phyloP scores from a whole-genome alignment of 495 filamentous ascomycete genomes.

The Podospora comata region DNA sequence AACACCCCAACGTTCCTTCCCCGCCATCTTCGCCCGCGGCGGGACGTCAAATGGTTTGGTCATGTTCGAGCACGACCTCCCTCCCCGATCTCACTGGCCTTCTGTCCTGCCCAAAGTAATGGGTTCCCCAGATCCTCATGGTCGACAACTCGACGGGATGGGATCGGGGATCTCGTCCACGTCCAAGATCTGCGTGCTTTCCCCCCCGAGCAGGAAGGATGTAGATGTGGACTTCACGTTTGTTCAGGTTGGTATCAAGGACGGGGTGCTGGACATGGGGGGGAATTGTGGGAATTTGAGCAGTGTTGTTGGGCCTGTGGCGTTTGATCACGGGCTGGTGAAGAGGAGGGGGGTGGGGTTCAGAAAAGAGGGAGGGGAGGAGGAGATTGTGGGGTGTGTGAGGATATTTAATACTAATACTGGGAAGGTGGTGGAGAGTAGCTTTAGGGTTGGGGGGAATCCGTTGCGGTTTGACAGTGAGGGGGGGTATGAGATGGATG shows the following conservation, averaged over 20 bases:
- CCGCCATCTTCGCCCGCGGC: constrained; percentile 68
- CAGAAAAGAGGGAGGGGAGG: constrained; percentile 34
- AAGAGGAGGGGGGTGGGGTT: constrained; percentile 17
- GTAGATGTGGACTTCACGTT: constrained; percentile 74
- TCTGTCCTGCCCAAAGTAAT: constrained; percentile 59
- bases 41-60: constrained; percentile 71
- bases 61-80: constrained; percentile 48
- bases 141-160: constrained; percentile 68
- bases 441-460: constrained; percentile 45
- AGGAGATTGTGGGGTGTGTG: constrained; percentile 21
- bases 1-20: constrained; percentile 35
- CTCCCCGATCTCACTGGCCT: constrained; percentile 48
- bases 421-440: constrained; percentile 45
- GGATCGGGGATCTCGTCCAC: constrained; percentile 68
- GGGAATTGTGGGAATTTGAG: constrained; percentile 77
- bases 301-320: constrained; percentile 63
- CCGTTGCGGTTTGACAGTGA: constrained; percentile 39
- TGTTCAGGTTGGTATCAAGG: constrained; percentile 61
- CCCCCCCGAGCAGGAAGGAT: constrained; percentile 42
- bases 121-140: constrained; percentile 65
- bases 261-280: constrained; percentile 57
- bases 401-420: constrained; percentile 53
- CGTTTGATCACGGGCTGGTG: constrained; percentile 54
- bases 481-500: constrained; percentile 64
- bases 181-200: constrained; percentile 68